Conservation (phyloP, 1,284 basidiomycete species). For the Naganishia sp. region DNA sequence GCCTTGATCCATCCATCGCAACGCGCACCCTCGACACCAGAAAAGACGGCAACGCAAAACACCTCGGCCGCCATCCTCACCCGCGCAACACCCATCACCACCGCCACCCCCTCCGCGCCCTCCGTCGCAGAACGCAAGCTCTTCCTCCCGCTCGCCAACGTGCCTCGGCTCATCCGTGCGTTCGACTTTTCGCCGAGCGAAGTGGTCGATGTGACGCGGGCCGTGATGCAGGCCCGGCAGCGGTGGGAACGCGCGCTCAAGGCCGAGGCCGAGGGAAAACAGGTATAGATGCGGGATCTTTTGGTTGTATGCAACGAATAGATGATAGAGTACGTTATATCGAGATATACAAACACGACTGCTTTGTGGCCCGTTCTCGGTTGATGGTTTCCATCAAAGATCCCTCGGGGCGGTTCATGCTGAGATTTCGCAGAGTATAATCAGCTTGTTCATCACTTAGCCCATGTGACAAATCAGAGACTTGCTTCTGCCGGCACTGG, state of each 20-base stretch:
- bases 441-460: no score
- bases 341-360: no score
- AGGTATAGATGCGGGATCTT: neutral
- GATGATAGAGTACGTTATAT: neutral
- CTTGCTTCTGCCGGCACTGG: no score
- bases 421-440: no score
- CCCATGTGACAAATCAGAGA: no score
- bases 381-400: no score
- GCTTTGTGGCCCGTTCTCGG: no score
- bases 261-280: slow-evolving; percentile 17
- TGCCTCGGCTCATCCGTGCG: slow-evolving; percentile 45
- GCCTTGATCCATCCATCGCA: slow-evolving; percentile 17
- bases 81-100: slow-evolving; percentile 6
- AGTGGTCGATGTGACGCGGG: slow-evolving; percentile 52
- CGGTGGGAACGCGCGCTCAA: slow-evolving; percentile 37
- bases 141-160: slow-evolving; percentile 39
- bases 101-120: slow-evolving; percentile 35
- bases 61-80: slow-evolving; percentile 10
- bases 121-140: slow-evolving; percentile 14
- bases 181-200: slow-evolving; percentile 51
- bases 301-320: neutral
- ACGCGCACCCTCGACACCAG: neutral
- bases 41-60: slow-evolving; percentile 3
- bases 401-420: no score
- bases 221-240: slow-evolving; percentile 53